phyloP scores from a whole-genome alignment of 1,139 yeast species.

The Martiniozyma asiatica region DNA sequence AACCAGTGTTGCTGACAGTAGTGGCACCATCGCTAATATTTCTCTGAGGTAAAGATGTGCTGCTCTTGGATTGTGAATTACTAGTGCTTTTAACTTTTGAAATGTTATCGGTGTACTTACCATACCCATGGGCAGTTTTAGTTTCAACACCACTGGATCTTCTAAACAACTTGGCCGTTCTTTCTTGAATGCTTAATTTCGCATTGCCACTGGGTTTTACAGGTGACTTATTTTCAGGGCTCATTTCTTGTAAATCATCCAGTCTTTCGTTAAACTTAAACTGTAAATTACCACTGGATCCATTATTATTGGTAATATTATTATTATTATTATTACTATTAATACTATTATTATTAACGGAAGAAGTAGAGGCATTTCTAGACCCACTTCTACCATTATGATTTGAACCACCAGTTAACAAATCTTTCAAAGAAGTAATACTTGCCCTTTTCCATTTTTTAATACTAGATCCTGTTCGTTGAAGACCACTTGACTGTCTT shows the following conservation, averaged over 20 bases:
- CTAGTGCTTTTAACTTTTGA: too few relatives aligned
- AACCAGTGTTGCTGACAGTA: too few relatives aligned
- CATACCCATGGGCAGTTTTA: conserved; percentile 67
- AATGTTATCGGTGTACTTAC: conserved; percentile 46
- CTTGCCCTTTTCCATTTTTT: conserved; percentile 26
- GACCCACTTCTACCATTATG: too few relatives aligned
- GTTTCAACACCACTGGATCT: conserved; percentile 8
- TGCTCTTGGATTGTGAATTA: too few relatives aligned
- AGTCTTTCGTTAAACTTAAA: conserved; percentile 2
- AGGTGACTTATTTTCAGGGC: conserved; percentile 9
- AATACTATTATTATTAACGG: too few relatives aligned
- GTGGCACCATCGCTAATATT: too few relatives aligned
- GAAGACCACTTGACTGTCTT: conserved; percentile 18
- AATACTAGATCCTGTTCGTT: conserved; percentile 4
- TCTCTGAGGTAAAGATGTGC: too few relatives aligned
- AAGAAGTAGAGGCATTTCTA: too few relatives aligned
- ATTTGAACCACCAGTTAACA: conserved; percentile 31
- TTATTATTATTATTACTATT: too few relatives aligned
- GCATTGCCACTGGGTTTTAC: background rate
- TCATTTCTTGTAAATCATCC: conserved; percentile 11
- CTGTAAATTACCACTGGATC: conserved; percentile 2
- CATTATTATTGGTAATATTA: too few relatives aligned
- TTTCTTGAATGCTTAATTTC: conserved; percentile 3
- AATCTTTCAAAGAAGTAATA: conserved; percentile 30
- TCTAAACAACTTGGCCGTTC: conserved; percentile 3